Evolutionary conservation across 2,329 filamentous ascomycete species (phyloP), one percentile per base, ranked within the genome.

Genomic region (Diaporthe citrichinensis): DNA sequence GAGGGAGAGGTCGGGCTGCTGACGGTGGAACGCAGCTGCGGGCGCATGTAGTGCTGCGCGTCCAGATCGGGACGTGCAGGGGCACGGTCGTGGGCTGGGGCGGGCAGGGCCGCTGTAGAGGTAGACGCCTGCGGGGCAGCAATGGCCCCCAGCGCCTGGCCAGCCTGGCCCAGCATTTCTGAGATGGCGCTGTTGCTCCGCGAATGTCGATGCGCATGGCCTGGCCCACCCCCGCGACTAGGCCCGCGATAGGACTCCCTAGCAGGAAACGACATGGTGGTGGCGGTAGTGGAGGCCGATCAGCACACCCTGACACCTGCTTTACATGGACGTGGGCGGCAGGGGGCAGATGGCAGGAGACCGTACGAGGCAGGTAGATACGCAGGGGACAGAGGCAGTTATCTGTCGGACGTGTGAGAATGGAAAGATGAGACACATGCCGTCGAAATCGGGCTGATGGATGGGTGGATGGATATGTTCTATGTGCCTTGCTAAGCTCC

Each of bases 121-220:
- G 71, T 17, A 20, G 69, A 34, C 34, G 71, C 46, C 46, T 49
- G 59, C 46, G 72, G 72, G 51, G 53, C 72, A 69, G 62, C 72
- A 61, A 71, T 28, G 31, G 34, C 62, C 53, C 72, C 72, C 28
- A 71, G 65, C 28, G 73, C 55, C 65, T 74, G 73, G 36, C 73
- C 65, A 20, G 65, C 65, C 31, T 74, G 73, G 34, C 65, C 73
- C 17, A 74, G 68, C 44, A 74, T 34, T 28, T 68, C 55, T 17
- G 55, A 53, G 8, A 74, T 39, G 44, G 39, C 44, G 12, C 65
- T 74, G 36, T 25, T 53, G 55, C 39, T 53, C 44, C 72, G 67
- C 49, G 72, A 71, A 49, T 59, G 65, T 55, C 41, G 68, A 61
- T 59, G 73, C 25, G 67, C 65, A 53, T 55, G 46, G 46, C 34